Evolutionary conservation across 148 eudicot species (phyloP), one percentile per base, ranked within the genome.

Genomic region (Hydrangea macrophylla): DNA sequence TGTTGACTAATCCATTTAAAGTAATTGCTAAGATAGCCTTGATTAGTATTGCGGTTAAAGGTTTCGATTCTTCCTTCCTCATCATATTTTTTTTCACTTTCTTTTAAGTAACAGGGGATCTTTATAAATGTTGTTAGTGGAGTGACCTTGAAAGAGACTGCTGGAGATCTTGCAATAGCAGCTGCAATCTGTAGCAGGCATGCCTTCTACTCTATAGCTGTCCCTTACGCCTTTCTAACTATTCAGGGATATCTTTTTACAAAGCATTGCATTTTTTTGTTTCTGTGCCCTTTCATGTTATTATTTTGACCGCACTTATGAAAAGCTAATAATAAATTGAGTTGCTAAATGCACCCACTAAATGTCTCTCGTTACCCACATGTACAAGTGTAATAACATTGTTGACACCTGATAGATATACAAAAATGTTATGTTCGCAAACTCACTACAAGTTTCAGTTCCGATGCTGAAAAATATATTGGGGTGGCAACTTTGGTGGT

Each of bases 171-270:
- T 64, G 97, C 99, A 40, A 78, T 91, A 72, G 99, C 97, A 55
- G 99, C 92, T 0, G 99, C 99, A 69, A 91, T 95, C 71, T 95
- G 99, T 81, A 95, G 99, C 89, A 89, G 97, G 99, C 70, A 84
- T 70, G 85, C 66, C 2, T 69, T 59, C 73, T 58, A 32, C 23
- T 63, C 54, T 31, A 35, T 74, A 32, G 27, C 71, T 68, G 12
- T 15, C 50, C 9, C 22, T 61, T 23, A 48, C 53, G 5, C 53
- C 53, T 48, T 17, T 48, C n/a, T 22, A 48, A 48, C 53, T 48
- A 48, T 20, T 48, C n/a, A 48, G n/a, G 7, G 23, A 15, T 48
- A 48, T 18, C 22, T 48, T 15, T 48, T 20, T 48, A 17, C 18
- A 15, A n/a, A 18, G 23, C 17, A 48, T 7, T 48, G 39, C 8